These are phyloP conservation scores for Pseudogymnoascus sp. DNA, from an alignment of 2,329 filamentous ascomycete genomes.

Conservation along the genomic window DNA sequence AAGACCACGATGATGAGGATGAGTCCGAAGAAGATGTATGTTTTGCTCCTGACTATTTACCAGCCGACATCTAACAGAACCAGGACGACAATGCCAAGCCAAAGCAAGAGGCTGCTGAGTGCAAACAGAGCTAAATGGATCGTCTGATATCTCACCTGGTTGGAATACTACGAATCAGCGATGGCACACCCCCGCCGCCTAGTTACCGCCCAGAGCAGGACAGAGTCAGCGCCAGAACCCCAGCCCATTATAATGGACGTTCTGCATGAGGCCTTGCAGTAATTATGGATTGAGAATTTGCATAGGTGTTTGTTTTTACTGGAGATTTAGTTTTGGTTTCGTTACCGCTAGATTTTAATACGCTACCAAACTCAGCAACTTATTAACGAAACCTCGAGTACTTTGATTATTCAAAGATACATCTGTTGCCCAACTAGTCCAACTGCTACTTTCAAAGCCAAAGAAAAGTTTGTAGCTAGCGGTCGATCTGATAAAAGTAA, in stretches of 20 bases:
- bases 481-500: conserved; percentile 5
- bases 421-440: background rate
- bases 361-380: conserved; percentile 9
- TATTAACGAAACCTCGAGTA: conserved; percentile 1
- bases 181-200: conserved; percentile 1
- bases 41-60: conserved; percentile 9
- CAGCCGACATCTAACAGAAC: background rate
- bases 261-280: conserved; percentile 4
- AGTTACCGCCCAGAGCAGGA: conserved; percentile 8
- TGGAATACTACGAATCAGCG: conserved; percentile 5
- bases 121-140: conserved; percentile 74
- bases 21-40: conserved; percentile 72
- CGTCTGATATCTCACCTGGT: conserved; percentile 12
- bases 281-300: conserved; percentile 10
- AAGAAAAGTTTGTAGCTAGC: conserved; percentile 8
- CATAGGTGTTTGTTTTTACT: conserved; percentile 10
- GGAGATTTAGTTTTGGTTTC: conserved; percentile 9
- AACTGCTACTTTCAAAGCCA: background rate
- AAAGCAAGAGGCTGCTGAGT: conserved; percentile 89
- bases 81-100: conserved; percentile 83
- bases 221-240: background rate
- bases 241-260: conserved; percentile 1
- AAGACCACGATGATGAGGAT: conserved; percentile 71
- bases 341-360: conserved; percentile 10
- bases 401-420: conserved; percentile 7